These are phyloP conservation scores for Hura crepitans DNA, from an alignment of 441 rosid species.

Conservation along the genomic window DNA sequence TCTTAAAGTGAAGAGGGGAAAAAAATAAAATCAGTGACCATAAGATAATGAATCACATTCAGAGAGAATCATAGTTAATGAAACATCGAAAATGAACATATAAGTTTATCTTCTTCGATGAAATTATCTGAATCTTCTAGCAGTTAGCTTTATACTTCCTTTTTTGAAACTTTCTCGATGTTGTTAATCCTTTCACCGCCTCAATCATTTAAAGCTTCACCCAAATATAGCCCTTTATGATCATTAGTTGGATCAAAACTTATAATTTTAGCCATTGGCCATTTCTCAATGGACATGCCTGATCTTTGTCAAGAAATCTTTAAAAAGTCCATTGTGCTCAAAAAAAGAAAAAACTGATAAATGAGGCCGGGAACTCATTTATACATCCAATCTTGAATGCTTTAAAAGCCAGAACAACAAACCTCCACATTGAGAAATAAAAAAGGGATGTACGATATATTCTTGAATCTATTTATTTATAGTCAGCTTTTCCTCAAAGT, in stretches of 20 bases:
- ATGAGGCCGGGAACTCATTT: not conserved
- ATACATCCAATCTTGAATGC: not conserved
- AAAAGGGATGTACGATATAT: not conserved
- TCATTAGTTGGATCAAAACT: not conserved
- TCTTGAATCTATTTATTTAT: not conserved
- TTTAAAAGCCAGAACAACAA: not conserved
- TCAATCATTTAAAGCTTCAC: not conserved
- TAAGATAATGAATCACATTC: not conserved
- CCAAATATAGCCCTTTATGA: not conserved
- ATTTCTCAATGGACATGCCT: not conserved
- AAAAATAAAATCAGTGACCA: not conserved
- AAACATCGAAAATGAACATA: not conserved
- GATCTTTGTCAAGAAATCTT: not conserved
- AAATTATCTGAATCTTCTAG: not conserved
- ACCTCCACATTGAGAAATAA: not conserved
- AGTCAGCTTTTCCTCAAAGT: not conserved
- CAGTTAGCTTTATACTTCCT: not conserved
- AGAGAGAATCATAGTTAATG: not conserved
- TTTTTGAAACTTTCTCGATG: not conserved
- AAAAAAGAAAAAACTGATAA: not conserved
- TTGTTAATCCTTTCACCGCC: not conserved
- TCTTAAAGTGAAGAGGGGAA: slow-evolving; percentile 13
- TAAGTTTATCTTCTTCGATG: not conserved
- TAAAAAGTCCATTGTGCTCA: not conserved
- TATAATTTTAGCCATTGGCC: not conserved